These are phyloP conservation scores for Septoria petroselini DNA, from an alignment of 2,329 filamentous ascomycete species.

Conservation along the genomic window DNA sequence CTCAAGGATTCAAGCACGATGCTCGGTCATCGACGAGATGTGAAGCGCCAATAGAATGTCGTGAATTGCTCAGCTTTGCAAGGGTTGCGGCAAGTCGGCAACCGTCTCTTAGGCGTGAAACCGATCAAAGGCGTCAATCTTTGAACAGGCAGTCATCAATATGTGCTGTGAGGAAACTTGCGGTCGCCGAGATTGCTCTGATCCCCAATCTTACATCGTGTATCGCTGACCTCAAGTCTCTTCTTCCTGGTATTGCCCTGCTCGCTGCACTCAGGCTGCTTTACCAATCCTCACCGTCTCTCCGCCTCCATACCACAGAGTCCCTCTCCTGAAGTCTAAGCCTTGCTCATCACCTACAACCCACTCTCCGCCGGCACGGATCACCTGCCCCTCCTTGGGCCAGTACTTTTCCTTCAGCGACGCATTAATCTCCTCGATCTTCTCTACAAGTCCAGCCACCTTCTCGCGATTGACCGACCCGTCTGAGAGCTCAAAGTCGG, in stretches of 20 bases:
- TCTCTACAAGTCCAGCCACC: slow-evolving; percentile 62
- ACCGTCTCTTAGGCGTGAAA: not conserved
- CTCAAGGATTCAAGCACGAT: slow-evolving; percentile 10
- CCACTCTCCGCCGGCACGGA: slow-evolving; percentile 66
- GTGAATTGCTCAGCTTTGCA: slow-evolving; percentile 12
- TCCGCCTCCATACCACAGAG: slow-evolving; percentile 78
- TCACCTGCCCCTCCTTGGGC: slow-evolving; percentile 49
- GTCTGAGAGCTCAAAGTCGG: slow-evolving; percentile 53
- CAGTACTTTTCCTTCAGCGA: slow-evolving; percentile 72
- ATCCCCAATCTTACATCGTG: not conserved
- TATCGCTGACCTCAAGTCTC: not conserved
- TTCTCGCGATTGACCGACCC: slow-evolving; percentile 49
- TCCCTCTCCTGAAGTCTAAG: slow-evolving; percentile 69
- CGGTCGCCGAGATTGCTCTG: not conserved
- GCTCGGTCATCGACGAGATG: not conserved
- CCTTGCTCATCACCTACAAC: slow-evolving; percentile 82
- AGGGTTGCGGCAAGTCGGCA: slow-evolving; percentile 8
- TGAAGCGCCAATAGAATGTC: slow-evolving; percentile 3
- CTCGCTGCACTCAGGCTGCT: slow-evolving; percentile 40
- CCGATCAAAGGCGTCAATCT: too few relatives aligned
- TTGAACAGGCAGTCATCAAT: too few relatives aligned
- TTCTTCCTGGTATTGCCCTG: not conserved
- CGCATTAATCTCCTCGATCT: slow-evolving; percentile 72
- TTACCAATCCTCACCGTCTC: slow-evolving; percentile 60
- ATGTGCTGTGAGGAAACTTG: too few relatives aligned